Evolutionary conservation across 805 yeast genomes (phyloP).

Genomic region (Myxozyma mucilagina): DNA sequence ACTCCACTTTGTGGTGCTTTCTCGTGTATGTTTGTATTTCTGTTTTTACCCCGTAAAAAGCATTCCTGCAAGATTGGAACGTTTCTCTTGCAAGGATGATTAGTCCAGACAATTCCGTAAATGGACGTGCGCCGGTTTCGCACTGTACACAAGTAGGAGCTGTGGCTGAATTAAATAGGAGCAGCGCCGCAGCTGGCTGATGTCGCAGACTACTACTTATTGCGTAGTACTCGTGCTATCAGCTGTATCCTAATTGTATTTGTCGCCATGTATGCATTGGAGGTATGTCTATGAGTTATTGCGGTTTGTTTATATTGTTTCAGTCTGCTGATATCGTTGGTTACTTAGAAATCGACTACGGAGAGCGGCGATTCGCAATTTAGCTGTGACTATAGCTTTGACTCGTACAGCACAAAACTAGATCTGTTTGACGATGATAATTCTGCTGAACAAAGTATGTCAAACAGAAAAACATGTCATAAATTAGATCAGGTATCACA

Average conservation of each 20-base stretch:
- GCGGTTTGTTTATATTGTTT: too few relatives aligned
- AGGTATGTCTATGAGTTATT: too few relatives aligned
- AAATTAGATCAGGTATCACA: neutral
- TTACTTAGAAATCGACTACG: neutral
- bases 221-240: too few relatives aligned
- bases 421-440: neutral
- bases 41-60: too few relatives aligned
- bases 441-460: neutral
- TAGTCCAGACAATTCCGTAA: too few relatives aligned
- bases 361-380: neutral
- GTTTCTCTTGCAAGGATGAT: too few relatives aligned
- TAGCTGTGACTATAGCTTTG: neutral
- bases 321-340: too few relatives aligned
- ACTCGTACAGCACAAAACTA: neutral
- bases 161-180: neutral
- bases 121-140: neutral
- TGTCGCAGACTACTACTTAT: neutral
- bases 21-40: too few relatives aligned
- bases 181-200: neutral
- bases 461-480: neutral
- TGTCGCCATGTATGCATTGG: too few relatives aligned
- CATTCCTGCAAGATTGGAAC: too few relatives aligned
- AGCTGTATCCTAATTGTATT: neutral
- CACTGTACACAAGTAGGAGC: neutral
- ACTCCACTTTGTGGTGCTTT: too few relatives aligned